Conservation (phyloP, 805 yeast genomes). For the Candida methanosorbosa region DNA sequence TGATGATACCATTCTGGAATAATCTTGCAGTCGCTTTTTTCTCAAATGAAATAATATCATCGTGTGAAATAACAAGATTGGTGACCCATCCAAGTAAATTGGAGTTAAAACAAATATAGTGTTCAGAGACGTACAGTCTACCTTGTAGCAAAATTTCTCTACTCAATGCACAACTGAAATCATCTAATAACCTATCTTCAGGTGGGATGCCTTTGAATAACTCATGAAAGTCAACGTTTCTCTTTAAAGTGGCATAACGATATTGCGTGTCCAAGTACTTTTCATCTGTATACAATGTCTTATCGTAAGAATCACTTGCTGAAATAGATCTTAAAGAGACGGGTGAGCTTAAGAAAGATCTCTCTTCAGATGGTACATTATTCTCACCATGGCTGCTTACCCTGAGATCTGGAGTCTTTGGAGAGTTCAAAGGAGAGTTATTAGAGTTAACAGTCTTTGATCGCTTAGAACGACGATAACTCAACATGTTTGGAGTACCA, state of each 20-base stretch:
- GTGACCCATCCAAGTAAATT: conserved; percentile 89
- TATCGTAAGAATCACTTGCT: conserved; percentile 20
- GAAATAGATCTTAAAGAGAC: conserved; percentile 6
- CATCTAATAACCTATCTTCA: conserved; percentile 72
- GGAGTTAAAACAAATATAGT: conserved; percentile 77
- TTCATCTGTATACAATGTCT: conserved; percentile 47
- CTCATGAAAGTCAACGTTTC: conserved; percentile 72
- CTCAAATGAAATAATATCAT: conserved; percentile 66
- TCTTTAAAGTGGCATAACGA: conserved; percentile 52
- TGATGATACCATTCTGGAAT: conserved; percentile 80
- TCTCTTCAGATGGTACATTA: background rate
- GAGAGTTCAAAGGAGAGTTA: background rate
- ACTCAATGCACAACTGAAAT: conserved; percentile 83
- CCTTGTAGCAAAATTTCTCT: conserved; percentile 87
- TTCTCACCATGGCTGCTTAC: background rate
- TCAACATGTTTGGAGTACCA: conserved; percentile 22
- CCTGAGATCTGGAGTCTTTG: background rate
- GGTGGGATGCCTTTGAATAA: conserved; percentile 59
- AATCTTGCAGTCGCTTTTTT: conserved; percentile 81
- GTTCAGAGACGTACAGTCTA: conserved; percentile 70
- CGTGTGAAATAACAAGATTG: conserved; percentile 59
- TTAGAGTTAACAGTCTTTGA: conserved; percentile 9
- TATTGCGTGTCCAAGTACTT: conserved; percentile 48
- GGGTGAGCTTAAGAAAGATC: no score
- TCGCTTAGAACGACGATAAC: conserved; percentile 18